phyloP scores from a whole-genome alignment of 768 basidiomycete genomes.

The Scleroderma bovista region DNA sequence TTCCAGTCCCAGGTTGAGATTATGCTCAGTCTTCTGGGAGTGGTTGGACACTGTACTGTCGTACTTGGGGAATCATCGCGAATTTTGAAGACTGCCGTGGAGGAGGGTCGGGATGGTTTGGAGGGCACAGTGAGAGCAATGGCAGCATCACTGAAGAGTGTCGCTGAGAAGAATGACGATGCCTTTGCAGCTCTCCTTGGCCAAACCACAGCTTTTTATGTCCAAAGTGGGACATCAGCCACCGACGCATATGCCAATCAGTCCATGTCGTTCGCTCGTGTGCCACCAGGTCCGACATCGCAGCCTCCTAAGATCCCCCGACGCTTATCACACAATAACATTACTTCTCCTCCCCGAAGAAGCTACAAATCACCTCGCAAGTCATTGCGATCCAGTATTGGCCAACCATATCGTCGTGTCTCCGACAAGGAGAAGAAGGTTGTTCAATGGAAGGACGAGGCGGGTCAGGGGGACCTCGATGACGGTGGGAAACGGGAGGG shows the following conservation, averaged over 20 bases:
- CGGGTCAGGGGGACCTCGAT: constrained; percentile 74
- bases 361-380: constrained; percentile 60
- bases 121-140: constrained; percentile 42
- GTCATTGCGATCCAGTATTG: constrained; percentile 60
- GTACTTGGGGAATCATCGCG: constrained; percentile 55
- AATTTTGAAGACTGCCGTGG: constrained; percentile 37
- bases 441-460: constrained; percentile 86
- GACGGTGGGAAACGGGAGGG: constrained; percentile 41
- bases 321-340: constrained; percentile 36
- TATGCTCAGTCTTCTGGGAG: constrained; percentile 67
- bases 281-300: constrained; percentile 46
- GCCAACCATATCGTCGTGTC: constrained; percentile 56
- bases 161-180: constrained; percentile 66
- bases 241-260: constrained; percentile 51
- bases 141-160: constrained; percentile 42
- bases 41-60: constrained; percentile 75
- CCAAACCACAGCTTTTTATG: constrained; percentile 58
- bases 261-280: constrained; percentile 40
- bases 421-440: constrained; percentile 70
- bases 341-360: constrained; percentile 45
- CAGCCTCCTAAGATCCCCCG: constrained; percentile 37
- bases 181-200: constrained; percentile 64
- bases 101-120: constrained; percentile 32
- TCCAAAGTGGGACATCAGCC: constrained; percentile 29
- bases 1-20: constrained; percentile 61